Percentiles rank a stretch among this genome's conserved stretches.
phyloP scores from a whole-genome alignment of 2,329 filamentous ascomycete genomes.

The Mycogone perniciosa region DNA sequence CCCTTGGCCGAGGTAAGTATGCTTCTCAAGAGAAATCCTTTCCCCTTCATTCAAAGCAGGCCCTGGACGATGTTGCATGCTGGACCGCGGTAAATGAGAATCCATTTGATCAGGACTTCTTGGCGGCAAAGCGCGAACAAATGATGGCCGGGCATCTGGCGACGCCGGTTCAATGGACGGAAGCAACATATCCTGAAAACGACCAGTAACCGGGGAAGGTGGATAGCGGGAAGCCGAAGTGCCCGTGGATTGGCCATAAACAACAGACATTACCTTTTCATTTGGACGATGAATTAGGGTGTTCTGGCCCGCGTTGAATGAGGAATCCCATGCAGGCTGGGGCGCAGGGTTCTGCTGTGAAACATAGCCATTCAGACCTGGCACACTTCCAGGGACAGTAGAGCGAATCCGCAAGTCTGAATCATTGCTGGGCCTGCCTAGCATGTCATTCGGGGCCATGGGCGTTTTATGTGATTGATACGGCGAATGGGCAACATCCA shows the following conservation, averaged over 20 bases:
- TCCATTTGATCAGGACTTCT: slow-evolving; percentile 20
- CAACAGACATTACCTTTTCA: slow-evolving; percentile 23
- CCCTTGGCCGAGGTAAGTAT: slow-evolving; percentile 12
- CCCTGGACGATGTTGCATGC: slow-evolving; percentile 18
- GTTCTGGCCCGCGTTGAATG: slow-evolving; percentile 3
- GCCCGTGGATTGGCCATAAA: slow-evolving; percentile 15
- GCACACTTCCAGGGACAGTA: slow-evolving; percentile 17
- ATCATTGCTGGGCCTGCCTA: slow-evolving; percentile 3
- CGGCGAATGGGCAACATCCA: slow-evolving; percentile 4
- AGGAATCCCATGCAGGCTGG: slow-evolving; percentile 4
- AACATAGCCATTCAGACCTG: slow-evolving; percentile 24
- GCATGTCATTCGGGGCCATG: slow-evolving; percentile 2
- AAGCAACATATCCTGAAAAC: slow-evolving; percentile 37
- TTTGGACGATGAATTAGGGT: slow-evolving; percentile 9
- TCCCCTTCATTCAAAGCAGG: slow-evolving; percentile 18
- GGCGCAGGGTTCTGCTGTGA: slow-evolving; percentile 3
- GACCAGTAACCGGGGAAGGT: slow-evolving; percentile 19
- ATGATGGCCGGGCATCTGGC: slow-evolving; percentile 30
- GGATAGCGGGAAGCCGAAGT: slow-evolving; percentile 19
- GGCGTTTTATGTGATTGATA: slow-evolving; percentile 2
- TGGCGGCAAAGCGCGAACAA: slow-evolving; percentile 28
- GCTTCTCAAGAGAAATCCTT: slow-evolving; percentile 15
- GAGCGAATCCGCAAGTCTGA: background rate
- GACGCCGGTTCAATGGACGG: slow-evolving; percentile 41
- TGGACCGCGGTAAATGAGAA: slow-evolving; percentile 15